phyloP scores from a whole-genome alignment of 1,139 yeast genomes.

The Suzukiozyma palmioleophila region DNA sequence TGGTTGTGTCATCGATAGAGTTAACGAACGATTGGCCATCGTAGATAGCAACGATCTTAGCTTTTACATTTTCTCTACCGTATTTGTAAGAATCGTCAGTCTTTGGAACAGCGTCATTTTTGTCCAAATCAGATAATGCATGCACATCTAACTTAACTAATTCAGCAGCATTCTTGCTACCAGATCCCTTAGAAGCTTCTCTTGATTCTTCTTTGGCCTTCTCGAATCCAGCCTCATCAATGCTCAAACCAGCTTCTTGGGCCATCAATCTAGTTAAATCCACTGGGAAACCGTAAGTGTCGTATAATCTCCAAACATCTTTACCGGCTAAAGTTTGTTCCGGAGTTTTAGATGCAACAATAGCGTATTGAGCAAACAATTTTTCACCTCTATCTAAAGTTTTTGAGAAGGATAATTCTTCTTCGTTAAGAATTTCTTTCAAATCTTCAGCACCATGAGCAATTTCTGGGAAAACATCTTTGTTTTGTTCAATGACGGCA shows the following conservation, averaged over 20 bases:
- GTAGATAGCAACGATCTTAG: conserved; percentile 67
- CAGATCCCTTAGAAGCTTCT: conserved; percentile 92
- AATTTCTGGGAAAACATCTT: conserved; percentile 89
- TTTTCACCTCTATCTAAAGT: conserved; percentile 98
- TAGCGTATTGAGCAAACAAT: conserved; percentile 88
- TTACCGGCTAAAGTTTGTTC: conserved; percentile 80
- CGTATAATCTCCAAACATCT: conserved; percentile 98
- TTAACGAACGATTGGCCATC: conserved; percentile 61
- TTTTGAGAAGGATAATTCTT: conserved; percentile 89
- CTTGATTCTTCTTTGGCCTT: conserved; percentile 81
- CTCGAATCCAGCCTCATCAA: conserved; percentile 89
- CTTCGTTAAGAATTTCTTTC: conserved; percentile 90
- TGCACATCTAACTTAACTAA: conserved; percentile 86
- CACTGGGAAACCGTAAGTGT: conserved; percentile 99
- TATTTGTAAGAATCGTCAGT: conserved; percentile 81
- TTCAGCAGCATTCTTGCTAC: conserved; percentile 52
- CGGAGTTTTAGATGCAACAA: conserved; percentile 70
- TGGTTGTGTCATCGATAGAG: conserved; percentile 34
- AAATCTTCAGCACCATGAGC: conserved; percentile 66
- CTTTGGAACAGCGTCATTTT: conserved; percentile 59
- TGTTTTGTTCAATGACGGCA: conserved; percentile 83
- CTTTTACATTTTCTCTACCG: conserved; percentile 57
- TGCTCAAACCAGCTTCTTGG: conserved; percentile 92
- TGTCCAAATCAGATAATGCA: conserved; percentile 63
- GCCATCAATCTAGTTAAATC: conserved; percentile 98